phyloP scores from a whole-genome alignment of 164 flowering plant genomes.

The Saururus chinensis region DNA sequence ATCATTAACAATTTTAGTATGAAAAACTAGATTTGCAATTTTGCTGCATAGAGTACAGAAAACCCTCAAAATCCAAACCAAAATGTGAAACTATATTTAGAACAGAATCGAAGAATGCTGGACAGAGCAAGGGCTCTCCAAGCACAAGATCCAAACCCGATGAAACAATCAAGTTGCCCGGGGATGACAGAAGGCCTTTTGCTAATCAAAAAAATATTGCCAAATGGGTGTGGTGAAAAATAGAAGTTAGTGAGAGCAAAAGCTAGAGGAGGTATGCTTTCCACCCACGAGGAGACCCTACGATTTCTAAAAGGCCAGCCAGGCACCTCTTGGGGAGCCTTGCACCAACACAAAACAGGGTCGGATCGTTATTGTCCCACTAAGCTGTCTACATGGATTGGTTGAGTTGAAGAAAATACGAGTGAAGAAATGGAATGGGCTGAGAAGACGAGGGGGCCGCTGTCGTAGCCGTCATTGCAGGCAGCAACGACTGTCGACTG shows the following conservation, averaged over 20 bases:
- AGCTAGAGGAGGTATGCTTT: conserved; percentile 98
- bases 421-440: no score
- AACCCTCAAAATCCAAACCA: no score
- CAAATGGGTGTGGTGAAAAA: neutral
- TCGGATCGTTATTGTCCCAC: conserved; percentile 16
- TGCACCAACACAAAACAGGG: conserved; percentile 28
- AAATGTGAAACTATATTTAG: no score
- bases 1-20: conserved; percentile 22
- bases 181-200: neutral
- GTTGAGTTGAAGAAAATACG: neutral
- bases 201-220: neutral
- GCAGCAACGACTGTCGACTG: no score
- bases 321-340: conserved; percentile 55
- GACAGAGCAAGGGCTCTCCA: no score
- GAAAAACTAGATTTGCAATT: no score
- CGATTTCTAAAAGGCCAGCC: conserved; percentile 70
- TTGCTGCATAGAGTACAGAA: no score
- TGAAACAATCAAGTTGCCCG: neutral
- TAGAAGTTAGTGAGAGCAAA: conserved; percentile 79
- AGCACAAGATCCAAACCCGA: no score
- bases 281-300: conserved; percentile 99
- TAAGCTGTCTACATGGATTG: conserved; percentile 1
- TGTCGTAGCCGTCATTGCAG: no score
- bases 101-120: neutral
- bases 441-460: no score